A percentile compares a stretch with the other conserved stretches of the same genome.
Conservation (phyloP, 176 grass and related monocot species). For the Oryza rufipogon region DNA sequence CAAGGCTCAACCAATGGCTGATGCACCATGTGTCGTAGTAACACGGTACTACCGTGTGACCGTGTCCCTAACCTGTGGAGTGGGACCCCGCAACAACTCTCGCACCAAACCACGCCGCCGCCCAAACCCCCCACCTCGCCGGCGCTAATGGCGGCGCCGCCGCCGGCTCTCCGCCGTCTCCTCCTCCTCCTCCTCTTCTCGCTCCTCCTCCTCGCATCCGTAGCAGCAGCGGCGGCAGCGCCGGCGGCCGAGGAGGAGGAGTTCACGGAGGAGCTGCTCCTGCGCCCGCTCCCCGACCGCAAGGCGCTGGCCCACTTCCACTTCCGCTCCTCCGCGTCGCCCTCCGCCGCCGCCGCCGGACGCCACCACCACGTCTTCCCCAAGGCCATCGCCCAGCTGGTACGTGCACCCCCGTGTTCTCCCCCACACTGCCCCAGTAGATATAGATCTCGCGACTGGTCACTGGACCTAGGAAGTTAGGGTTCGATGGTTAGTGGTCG, state of each 20-base stretch:
- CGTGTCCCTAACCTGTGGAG: neutral
- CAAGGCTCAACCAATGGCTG: too few species aligned
- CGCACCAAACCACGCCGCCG: neutral
- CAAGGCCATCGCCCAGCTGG: constrained; percentile 90
- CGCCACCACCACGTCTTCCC: constrained; percentile 82
- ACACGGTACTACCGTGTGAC: too few species aligned
- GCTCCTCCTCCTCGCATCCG: constrained; percentile 2
- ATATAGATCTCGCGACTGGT: constrained; percentile 17
- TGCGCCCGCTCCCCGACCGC: constrained; percentile 80
- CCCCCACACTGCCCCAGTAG: neutral
- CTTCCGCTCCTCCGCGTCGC: constrained; percentile 67
- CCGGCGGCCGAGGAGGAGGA: constrained; percentile 31
- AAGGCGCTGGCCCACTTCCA: constrained; percentile 88
- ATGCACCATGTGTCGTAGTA: too few species aligned
- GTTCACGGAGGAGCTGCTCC: constrained; percentile 86
- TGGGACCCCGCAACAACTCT: neutral
- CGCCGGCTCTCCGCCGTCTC: neutral
- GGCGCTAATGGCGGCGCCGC: constrained; percentile 47
- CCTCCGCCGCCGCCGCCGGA: constrained; percentile 38
- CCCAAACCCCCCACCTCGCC: neutral
- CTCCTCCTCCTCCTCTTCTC: neutral
- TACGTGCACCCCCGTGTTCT: constrained; percentile 5
- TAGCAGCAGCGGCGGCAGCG: neutral
- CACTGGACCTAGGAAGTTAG: constrained; percentile 3
- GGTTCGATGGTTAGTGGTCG: neutral